Conservation (phyloP, 352 stramenopile genomes). For the Pythium sp. region DNA sequence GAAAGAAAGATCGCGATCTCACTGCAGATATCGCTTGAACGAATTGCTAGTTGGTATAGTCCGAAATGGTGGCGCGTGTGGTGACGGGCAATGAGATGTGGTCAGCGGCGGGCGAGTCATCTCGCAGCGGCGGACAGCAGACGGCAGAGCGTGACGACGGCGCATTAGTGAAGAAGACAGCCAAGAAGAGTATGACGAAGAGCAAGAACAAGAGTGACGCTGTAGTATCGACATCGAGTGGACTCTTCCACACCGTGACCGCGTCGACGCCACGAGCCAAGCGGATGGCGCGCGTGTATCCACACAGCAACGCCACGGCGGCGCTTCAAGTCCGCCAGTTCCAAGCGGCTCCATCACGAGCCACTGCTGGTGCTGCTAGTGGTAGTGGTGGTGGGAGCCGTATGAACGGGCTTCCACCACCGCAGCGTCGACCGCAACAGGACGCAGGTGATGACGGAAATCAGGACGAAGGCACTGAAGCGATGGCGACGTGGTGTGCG, state of each 20-base stretch:
- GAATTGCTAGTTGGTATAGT: not conserved
- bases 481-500: not conserved
- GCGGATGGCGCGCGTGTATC: constrained; percentile 27
- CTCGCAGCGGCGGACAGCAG: constrained; percentile 3
- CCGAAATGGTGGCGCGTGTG: not conserved
- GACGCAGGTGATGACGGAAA: constrained; percentile 4
- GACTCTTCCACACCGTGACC: constrained; percentile 53
- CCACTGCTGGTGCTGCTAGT: not conserved
- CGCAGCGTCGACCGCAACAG: constrained; percentile 1
- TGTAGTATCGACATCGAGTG: not conserved
- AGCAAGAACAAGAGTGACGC: not conserved
- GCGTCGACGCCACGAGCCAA: constrained; percentile 49
- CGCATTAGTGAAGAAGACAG: not conserved
- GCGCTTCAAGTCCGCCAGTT: not conserved
- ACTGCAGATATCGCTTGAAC: not conserved
- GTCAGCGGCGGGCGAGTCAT: too few relatives aligned
- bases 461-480: not conserved
- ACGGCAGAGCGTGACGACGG: constrained; percentile 5
- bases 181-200: not conserved
- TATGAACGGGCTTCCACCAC: not conserved
- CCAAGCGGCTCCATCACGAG: not conserved
- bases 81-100: constrained; percentile 6
- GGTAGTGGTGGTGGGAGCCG: not conserved
- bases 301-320: constrained; percentile 11
- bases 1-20: not conserved